Evolutionary conservation across 352 stramenopile genomes (phyloP).

Genomic region (Elongisporangium senticosum): DNA sequence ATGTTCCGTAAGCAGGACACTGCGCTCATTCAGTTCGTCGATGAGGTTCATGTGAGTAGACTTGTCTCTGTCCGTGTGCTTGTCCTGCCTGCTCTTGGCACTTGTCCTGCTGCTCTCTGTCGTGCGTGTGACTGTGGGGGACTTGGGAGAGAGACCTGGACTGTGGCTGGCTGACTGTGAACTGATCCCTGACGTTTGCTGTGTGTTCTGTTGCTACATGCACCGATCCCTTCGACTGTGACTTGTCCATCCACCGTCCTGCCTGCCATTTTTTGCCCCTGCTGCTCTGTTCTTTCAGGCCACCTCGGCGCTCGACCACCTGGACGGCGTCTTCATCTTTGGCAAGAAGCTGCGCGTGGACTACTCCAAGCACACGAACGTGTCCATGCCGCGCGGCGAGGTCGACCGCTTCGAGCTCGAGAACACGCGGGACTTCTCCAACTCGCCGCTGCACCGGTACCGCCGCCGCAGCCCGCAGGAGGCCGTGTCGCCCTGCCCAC

Average conservation of each 20-base stretch:
- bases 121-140: background rate
- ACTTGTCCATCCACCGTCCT: constrained; percentile 1
- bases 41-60: constrained; percentile 61
- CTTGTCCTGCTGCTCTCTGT: constrained; percentile 1
- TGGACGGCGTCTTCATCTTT: constrained; percentile 69
- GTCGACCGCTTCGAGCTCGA: constrained; percentile 79
- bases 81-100: background rate
- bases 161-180: constrained; percentile 5
- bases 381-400: constrained; percentile 78
- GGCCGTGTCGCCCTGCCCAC: constrained; percentile 48
- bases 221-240: background rate
- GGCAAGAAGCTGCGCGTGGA: constrained; percentile 78
- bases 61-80: background rate
- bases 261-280: background rate
- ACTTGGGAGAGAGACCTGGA: constrained; percentile 8
- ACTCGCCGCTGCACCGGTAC: constrained; percentile 73
- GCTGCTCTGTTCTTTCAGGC: constrained; percentile 23
- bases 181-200: background rate
- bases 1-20: constrained; percentile 86
- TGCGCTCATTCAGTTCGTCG: constrained; percentile 71
- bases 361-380: constrained; percentile 75
- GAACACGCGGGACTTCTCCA: constrained; percentile 76
- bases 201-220: background rate
- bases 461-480: constrained; percentile 56
- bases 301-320: constrained; percentile 68